Evolutionary conservation across 345 rosid species (phyloP).

Genomic region (Garcia nutans): DNA sequence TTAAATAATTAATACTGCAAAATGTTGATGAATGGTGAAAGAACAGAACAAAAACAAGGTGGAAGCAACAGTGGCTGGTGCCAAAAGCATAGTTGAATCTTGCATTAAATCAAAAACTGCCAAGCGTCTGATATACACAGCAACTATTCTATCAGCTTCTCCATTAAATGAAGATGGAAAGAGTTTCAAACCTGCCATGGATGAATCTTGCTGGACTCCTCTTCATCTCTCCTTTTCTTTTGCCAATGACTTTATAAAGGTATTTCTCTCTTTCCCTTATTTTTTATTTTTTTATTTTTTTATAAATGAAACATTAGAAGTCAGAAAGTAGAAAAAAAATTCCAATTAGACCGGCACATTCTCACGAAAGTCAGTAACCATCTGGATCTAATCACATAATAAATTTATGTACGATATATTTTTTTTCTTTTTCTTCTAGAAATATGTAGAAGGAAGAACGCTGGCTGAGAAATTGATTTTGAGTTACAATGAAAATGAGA

Average conservation of each 20-base stretch:
- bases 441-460: conserved; percentile 36
- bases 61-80: conserved; percentile 27
- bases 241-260: too few relatives aligned
- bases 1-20: too few relatives aligned
- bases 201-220: conserved; percentile 40
- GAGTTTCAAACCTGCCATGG: conserved; percentile 6
- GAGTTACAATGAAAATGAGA: conserved; percentile 15
- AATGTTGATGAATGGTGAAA: neutral
- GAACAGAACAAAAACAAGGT: conserved; percentile 25
- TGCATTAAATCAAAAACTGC: conserved; percentile 24
- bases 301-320: too few relatives aligned
- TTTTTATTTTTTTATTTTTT: too few relatives aligned
- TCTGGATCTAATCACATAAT: too few relatives aligned
- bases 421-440: conserved; percentile 12
- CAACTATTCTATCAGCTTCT: conserved; percentile 24
- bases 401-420: too few relatives aligned
- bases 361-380: too few relatives aligned
- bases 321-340: too few relatives aligned
- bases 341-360: too few relatives aligned
- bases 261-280: too few relatives aligned
- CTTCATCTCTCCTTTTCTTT: conserved; percentile 8
- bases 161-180: conserved; percentile 22
- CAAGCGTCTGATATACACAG: conserved; percentile 38
- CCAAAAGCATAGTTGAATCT: conserved; percentile 14
- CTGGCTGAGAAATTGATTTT: conserved; percentile 38